Base-by-base conservation (phyloP, 495 filamentous ascomycete genomes). In the Penicillium desertorum region DNA sequence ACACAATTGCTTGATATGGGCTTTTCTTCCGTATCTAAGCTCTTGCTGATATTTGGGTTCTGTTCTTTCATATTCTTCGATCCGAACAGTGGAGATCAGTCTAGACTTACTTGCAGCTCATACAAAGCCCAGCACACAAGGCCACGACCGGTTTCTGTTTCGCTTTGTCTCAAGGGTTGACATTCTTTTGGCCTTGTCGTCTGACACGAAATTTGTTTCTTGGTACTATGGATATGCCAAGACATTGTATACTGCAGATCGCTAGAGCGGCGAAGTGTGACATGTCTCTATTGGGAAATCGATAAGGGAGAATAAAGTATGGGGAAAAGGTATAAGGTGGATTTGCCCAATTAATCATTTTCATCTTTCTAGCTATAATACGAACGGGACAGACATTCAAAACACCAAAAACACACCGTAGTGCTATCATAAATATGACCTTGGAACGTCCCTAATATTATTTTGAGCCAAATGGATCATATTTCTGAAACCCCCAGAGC, bases 171-270 rank as follows among this genome's bases (percentile, higher is more conserved):
- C 20, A 23, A 34, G 29, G 17, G 17, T 37, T 23, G 6, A 17
- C 10, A 6, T 25, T 16, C 2, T 14, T 22, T 34, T 49, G 29
- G 17, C 27, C 12, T n/a, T n/a, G n/a, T n/a, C 23, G 23, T 46
- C 19, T 25, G 51, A 44, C 9, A 32, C 6, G n/a, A 6, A 9
- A 51, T 23, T 34, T 44, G 30, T 16, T n/a, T 44, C 17, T 23
- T 20, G 39, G 25, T 23, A 17, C 36, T 12, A 14, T 41, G 9
- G 30, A 39, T 22, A 23, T 53, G 53, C 44, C 53, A 55, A 47
- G 53, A 55, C 53, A 39, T 55, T 46, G 22, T 47, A 55, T 39
- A 55, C 22, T 41, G 37, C 39, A 43, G 37, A 32, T 44, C 51
- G 29, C 17, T 12, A 41, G 20, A 17, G 47, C 47, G 47, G 47